These are phyloP conservation scores for Pichia sp. DNA, from an alignment of 1,139 yeast genomes.

Conservation along the genomic window DNA sequence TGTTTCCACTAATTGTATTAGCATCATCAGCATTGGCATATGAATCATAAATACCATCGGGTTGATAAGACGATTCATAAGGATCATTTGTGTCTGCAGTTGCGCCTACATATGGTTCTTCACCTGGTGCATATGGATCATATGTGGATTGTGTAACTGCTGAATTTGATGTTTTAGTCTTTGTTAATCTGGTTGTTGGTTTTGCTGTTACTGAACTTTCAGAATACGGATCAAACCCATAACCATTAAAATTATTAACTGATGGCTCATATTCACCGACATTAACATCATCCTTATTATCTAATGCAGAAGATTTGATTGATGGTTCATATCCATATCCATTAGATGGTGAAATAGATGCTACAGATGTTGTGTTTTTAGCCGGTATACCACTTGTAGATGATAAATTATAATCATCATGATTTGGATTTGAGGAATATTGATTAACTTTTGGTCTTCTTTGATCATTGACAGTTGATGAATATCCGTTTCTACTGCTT, in stretches of 20 bases:
- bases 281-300: background rate
- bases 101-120: conserved; percentile 8
- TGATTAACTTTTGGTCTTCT: conserved; percentile 8
- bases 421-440: background rate
- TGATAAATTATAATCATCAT: conserved; percentile 1
- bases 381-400: background rate
- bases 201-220: conserved; percentile 6
- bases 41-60: conserved; percentile 7
- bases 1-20: conserved; percentile 2
- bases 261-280: conserved; percentile 15
- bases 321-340: background rate
- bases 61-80: conserved; percentile 5
- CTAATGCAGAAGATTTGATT: background rate
- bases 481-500: background rate
- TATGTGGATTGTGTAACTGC: conserved; percentile 12
- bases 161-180: conserved; percentile 18
- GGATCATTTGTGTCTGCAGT: background rate
- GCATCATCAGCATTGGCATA: conserved; percentile 3
- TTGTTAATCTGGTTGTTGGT: background rate
- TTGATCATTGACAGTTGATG: background rate
- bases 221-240: conserved; percentile 13
- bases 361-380: background rate
- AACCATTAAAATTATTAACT: conserved; percentile 8
- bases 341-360: background rate
- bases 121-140: conserved; percentile 20